Percentiles rank a stretch among this genome's conserved stretches.
These are phyloP conservation scores for Vitis riparia DNA, from an alignment of 164 flowering plant genomes.

Conservation along the genomic window DNA sequence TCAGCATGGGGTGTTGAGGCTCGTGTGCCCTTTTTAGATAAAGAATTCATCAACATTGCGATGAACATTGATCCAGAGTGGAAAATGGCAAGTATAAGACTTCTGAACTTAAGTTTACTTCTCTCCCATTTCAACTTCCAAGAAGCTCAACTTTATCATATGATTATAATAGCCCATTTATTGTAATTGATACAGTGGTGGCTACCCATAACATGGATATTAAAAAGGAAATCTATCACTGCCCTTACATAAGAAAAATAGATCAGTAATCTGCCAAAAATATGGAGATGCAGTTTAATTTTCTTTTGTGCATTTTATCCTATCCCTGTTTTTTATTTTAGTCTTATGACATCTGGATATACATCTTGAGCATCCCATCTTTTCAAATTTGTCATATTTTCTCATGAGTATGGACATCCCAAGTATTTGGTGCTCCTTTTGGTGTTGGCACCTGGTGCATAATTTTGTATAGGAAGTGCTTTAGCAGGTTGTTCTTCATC, in stretches of 20 bases:
- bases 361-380: neutral
- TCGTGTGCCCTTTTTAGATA: constrained; percentile 96
- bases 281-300: neutral
- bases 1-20: constrained; percentile 99
- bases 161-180: neutral
- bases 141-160: neutral
- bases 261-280: neutral
- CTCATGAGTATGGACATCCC: neutral
- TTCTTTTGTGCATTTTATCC: too few species aligned
- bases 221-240: too few species aligned
- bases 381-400: neutral
- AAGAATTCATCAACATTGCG: constrained; percentile 72
- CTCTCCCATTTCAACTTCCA: neutral
- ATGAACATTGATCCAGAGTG: constrained; percentile 97
- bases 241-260: neutral
- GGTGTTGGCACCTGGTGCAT: neutral
- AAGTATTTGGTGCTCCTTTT: neutral
- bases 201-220: neutral
- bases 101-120: neutral
- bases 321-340: neutral
- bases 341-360: neutral
- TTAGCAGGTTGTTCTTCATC: too few species aligned
- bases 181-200: neutral
- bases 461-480: neutral
- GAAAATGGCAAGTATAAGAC: constrained; percentile 72